A percentile compares a stretch with the other conserved stretches of the same genome.
Evolutionary conservation across 306 rosid genomes (phyloP).

Genomic region (Glycine tomentella): DNA sequence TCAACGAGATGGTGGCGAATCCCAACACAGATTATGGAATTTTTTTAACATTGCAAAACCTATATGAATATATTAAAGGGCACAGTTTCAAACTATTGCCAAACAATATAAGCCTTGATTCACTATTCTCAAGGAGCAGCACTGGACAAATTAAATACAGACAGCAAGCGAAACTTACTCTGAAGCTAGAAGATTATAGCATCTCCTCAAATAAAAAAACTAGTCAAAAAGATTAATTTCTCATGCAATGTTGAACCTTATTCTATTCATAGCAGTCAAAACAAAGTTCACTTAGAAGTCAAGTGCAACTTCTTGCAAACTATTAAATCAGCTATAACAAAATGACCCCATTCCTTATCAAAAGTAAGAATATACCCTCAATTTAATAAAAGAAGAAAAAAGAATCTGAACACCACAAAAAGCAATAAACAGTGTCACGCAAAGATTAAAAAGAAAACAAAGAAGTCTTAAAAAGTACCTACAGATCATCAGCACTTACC

Average conservation of each 20-base stretch:
- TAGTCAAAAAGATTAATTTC: constrained; percentile 20
- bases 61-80: constrained; percentile 42
- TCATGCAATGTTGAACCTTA: constrained; percentile 22
- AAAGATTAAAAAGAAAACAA: background rate
- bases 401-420: constrained; percentile 18
- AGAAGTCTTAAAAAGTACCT: background rate
- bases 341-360: constrained; percentile 37
- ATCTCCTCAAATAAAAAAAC: constrained; percentile 52
- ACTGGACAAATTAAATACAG: constrained; percentile 53
- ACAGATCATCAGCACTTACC: constrained; percentile 49
- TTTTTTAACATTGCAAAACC: constrained; percentile 40
- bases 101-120: constrained; percentile 60
- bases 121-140: constrained; percentile 54
- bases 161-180: constrained; percentile 52
- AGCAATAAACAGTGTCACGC: background rate
- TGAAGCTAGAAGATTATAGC: constrained; percentile 51
- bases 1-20: constrained; percentile 48
- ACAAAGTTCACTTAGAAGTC: constrained; percentile 31
- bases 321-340: constrained; percentile 29
- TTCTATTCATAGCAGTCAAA: constrained; percentile 44
- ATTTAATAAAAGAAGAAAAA: constrained; percentile 3
- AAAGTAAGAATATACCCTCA: constrained; percentile 4
- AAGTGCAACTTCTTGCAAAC: constrained; percentile 23
- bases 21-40: constrained; percentile 44
- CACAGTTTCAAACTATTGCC: constrained; percentile 41